Conservation (phyloP, 768 basidiomycete species). For the Rhodotorula paludigena region DNA sequence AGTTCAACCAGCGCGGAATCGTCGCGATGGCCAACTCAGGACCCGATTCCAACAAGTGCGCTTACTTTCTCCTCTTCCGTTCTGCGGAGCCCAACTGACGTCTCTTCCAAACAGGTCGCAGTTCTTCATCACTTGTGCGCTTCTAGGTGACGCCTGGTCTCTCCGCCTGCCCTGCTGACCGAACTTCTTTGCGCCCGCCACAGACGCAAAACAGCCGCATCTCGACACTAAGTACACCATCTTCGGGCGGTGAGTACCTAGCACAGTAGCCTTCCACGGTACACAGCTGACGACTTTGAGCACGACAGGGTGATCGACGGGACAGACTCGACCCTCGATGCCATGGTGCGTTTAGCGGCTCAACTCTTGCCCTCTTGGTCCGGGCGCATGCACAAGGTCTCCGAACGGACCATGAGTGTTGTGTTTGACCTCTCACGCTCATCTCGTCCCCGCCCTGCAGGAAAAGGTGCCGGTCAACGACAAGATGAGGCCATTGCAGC, state of each 20-base stretch:
- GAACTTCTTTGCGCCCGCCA: slow-evolving; percentile 38
- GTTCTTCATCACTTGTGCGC: slow-evolving; percentile 49
- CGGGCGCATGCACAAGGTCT: too few relatives aligned
- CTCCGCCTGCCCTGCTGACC: background rate
- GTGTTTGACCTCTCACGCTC: too few relatives aligned
- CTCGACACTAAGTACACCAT: slow-evolving; percentile 88
- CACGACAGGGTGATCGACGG: slow-evolving; percentile 78
- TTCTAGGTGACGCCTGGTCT: background rate
- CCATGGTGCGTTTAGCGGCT: too few relatives aligned
- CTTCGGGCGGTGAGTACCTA: slow-evolving; percentile 62
- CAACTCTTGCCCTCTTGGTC: too few relatives aligned
- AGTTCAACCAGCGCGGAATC: slow-evolving; percentile 93
- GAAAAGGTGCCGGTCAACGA: slow-evolving; percentile 68
- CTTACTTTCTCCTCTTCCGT: background rate
- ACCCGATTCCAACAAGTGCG: slow-evolving; percentile 76
- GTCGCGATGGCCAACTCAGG: slow-evolving; percentile 99
- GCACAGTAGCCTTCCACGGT: background rate
- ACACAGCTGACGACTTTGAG: background rate
- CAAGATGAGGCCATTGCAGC: slow-evolving; percentile 79
- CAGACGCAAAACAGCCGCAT: slow-evolving; percentile 87
- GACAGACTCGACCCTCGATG: slow-evolving; percentile 83
- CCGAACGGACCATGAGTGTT: too few relatives aligned
- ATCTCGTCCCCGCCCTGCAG: too few relatives aligned
- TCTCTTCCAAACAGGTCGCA: slow-evolving; percentile 46
- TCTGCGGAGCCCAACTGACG: background rate